A percentile compares a stretch with the other conserved stretches of the same genome.
These are phyloP conservation scores for Echium plantagineum DNA, from an alignment of 257 asterid species.

Conservation along the genomic window DNA sequence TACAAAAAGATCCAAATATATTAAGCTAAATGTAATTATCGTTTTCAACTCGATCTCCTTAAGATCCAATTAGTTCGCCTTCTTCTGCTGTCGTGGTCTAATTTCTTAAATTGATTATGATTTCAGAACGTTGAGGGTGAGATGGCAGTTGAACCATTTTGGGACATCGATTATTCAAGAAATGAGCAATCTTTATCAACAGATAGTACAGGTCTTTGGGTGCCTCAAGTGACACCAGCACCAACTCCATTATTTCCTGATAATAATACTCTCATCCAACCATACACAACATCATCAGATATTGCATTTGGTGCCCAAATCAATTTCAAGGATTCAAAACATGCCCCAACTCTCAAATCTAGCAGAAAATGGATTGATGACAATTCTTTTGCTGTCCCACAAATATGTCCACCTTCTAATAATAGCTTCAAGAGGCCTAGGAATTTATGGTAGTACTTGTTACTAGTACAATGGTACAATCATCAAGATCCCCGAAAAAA, in stretches of 20 bases:
- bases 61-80: too few relatives aligned
- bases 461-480: neutral
- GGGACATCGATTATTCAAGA: slow-evolving; percentile 35
- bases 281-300: slow-evolving; percentile 20
- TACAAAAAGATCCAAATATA: too few relatives aligned
- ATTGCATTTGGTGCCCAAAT: slow-evolving; percentile 28
- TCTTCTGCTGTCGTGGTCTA: too few relatives aligned
- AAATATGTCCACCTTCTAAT: slow-evolving; percentile 39
- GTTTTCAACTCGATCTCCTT: too few relatives aligned
- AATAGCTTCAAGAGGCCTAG: slow-evolving; percentile 14
- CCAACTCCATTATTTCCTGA: slow-evolving; percentile 6
- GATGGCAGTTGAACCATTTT: slow-evolving; percentile 24
- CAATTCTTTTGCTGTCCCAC: slow-evolving; percentile 67
- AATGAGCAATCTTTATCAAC: slow-evolving; percentile 19
- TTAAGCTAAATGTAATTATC: too few relatives aligned
- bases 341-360: slow-evolving; percentile 19
- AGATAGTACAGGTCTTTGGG: slow-evolving; percentile 49
- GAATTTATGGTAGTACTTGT: slow-evolving; percentile 13
- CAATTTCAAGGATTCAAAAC: slow-evolving; percentile 26
- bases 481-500: too few relatives aligned
- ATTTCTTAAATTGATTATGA: neutral
- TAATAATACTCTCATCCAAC: slow-evolving; percentile 8
- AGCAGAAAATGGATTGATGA: slow-evolving; percentile 44
- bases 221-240: slow-evolving; percentile 43
- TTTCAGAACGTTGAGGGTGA: slow-evolving; percentile 24